Conservation (phyloP, 495 filamentous ascomycete genomes). For the Immersiella caudata region DNA sequence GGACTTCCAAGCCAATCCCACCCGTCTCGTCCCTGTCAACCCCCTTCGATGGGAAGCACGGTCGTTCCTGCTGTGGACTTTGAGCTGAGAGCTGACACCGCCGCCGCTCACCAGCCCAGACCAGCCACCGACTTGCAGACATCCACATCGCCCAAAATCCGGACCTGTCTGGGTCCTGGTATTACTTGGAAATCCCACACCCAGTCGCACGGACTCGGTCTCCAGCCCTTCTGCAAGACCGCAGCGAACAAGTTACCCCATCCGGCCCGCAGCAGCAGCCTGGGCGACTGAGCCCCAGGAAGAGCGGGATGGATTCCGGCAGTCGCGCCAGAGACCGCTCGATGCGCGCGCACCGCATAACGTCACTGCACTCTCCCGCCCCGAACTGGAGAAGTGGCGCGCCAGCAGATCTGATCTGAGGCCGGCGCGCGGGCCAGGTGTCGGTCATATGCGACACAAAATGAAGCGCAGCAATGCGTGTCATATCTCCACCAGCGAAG, state of each 20-base stretch:
- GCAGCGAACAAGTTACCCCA: not conserved
- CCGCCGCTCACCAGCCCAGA: too few species aligned
- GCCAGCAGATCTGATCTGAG: not conserved
- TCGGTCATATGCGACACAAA: slow-evolving; percentile 18
- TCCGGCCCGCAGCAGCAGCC: not conserved
- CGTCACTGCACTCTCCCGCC: not conserved
- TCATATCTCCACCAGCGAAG: not conserved
- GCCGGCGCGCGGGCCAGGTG: slow-evolving; percentile 2
- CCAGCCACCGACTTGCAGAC: slow-evolving; percentile 1
- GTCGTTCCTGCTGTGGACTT: not conserved
- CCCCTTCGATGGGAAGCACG: not conserved
- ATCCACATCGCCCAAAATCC: slow-evolving; percentile 5
- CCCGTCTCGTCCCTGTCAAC: not conserved
- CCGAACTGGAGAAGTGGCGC: not conserved
- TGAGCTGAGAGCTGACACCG: not conserved
- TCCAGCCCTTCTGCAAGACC: not conserved
- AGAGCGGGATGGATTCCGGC: slow-evolving; percentile 13
- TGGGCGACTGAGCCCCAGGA: slow-evolving; percentile 5
- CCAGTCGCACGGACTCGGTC: slow-evolving; percentile 11
- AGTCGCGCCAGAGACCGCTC: not conserved
- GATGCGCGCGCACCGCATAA: not conserved
- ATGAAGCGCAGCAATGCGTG: slow-evolving; percentile 15
- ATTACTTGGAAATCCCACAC: slow-evolving; percentile 7
- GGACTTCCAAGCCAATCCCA: not conserved
- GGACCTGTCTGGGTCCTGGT: not conserved